These are phyloP conservation scores for Aspergillus aculeatus DNA, from an alignment of 2,329 filamentous ascomycete genomes.

Conservation along the genomic window DNA sequence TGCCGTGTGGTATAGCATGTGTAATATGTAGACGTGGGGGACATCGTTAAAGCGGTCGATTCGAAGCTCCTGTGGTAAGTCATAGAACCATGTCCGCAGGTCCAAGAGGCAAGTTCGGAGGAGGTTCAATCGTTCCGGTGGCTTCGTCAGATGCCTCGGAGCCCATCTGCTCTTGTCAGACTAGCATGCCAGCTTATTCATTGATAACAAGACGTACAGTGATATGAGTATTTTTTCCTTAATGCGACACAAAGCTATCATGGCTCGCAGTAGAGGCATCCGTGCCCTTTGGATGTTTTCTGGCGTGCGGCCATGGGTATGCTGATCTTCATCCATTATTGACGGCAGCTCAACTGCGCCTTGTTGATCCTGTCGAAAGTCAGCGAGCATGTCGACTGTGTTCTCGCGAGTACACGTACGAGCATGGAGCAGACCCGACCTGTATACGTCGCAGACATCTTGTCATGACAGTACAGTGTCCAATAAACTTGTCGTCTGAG, in stretches of 20 bases:
- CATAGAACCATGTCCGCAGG: constrained; percentile 37
- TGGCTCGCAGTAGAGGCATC: not conserved
- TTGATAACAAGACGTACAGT: not conserved
- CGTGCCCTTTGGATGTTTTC: not conserved
- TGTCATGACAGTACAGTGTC: constrained; percentile 38
- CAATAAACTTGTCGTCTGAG: constrained; percentile 39
- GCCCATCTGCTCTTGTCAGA: not conserved
- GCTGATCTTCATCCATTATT: not conserved
- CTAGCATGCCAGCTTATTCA: too few species aligned
- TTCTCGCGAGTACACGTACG: constrained; percentile 19
- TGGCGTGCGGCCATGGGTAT: not conserved
- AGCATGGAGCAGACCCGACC: constrained; percentile 38
- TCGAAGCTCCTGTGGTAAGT: constrained; percentile 31
- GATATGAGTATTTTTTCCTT: not conserved
- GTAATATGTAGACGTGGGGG: constrained; percentile 34
- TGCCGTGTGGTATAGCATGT: constrained; percentile 38
- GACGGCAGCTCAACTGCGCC: not conserved
- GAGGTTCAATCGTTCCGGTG: constrained; percentile 14
- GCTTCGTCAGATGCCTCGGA: not conserved
- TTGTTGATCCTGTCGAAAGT: not conserved
- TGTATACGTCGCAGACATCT: constrained; percentile 34
- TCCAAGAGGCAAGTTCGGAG: constrained; percentile 32
- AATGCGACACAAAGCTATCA: not conserved
- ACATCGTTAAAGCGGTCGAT: constrained; percentile 26
- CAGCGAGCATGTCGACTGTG: not conserved